A percentile compares a stretch with the other conserved stretches of the same genome.
phyloP scores from a whole-genome alignment of 805 yeast genomes.

The Pichia gijzeniarum region DNA sequence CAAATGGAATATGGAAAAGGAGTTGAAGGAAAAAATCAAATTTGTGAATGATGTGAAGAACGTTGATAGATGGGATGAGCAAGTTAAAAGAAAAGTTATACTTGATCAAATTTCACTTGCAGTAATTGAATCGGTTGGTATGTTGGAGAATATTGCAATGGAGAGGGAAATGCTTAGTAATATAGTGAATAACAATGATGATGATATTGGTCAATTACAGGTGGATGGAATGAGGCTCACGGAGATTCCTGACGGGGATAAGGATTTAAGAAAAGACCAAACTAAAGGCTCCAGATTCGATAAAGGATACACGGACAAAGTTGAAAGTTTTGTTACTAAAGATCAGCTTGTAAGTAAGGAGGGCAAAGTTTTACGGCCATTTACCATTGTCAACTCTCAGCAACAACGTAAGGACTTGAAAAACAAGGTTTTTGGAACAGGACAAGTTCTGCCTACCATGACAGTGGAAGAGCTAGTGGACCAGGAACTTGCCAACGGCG shows the following conservation, averaged over 20 bases:
- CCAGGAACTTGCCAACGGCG: slow-evolving; percentile 79
- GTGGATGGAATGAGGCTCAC: slow-evolving; percentile 10
- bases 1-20: slow-evolving; percentile 54
- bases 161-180: slow-evolving; percentile 59
- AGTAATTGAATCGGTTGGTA: slow-evolving; percentile 46
- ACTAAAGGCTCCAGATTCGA: slow-evolving; percentile 22
- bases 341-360: slow-evolving; percentile 49
- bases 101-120: slow-evolving; percentile 48
- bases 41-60: slow-evolving; percentile 32
- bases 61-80: slow-evolving; percentile 53
- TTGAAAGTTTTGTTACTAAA: slow-evolving; percentile 38
- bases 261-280: slow-evolving; percentile 11
- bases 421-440: slow-evolving; percentile 77
- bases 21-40: slow-evolving; percentile 39
- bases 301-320: slow-evolving; percentile 54
- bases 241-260: slow-evolving; percentile 11
- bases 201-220: slow-evolving; percentile 15
- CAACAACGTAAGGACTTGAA: slow-evolving; percentile 45
- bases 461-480: slow-evolving; percentile 87
- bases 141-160: slow-evolving; percentile 52
- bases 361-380: slow-evolving; percentile 81
- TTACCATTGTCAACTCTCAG: slow-evolving; percentile 54
- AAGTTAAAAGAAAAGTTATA: slow-evolving; percentile 47
- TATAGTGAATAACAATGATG: slow-evolving; percentile 21
- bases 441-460: slow-evolving; percentile 91